Conservation (phyloP, 2,329 filamentous ascomycete genomes). For the Calonectria hawksworthii region DNA sequence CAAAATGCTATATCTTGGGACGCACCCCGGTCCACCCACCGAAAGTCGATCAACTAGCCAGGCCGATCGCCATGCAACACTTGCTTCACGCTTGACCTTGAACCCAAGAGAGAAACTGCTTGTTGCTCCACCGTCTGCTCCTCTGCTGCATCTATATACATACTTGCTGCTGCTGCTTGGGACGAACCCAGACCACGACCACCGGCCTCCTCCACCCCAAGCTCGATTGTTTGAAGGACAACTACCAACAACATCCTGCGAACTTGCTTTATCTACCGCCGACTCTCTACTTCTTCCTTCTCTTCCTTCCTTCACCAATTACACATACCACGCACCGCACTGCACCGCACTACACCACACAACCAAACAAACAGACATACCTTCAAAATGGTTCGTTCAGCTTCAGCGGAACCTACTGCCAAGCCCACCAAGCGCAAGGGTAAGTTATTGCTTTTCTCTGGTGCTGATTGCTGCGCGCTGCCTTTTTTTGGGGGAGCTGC, state of each 20-base stretch:
- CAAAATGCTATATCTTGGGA: conserved; percentile 33
- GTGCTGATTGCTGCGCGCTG: conserved; percentile 8
- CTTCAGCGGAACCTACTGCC: conserved; percentile 58
- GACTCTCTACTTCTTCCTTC: background rate
- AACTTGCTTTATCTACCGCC: background rate
- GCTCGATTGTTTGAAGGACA: conserved; percentile 2
- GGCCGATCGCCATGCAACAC: conserved; percentile 48
- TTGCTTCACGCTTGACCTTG: conserved; percentile 37
- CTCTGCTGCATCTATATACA: conserved; percentile 40
- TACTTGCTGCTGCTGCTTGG: conserved; percentile 32
- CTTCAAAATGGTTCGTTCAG: conserved; percentile 56
- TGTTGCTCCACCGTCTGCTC: conserved; percentile 36
- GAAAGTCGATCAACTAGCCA: conserved; percentile 43
- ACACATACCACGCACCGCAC: background rate
- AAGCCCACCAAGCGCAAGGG: conserved; percentile 63
- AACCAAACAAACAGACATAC: conserved; percentile 22
- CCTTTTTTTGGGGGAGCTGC: background rate
- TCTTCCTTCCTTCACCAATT: background rate
- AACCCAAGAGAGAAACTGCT: conserved; percentile 24
- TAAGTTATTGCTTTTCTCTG: conserved; percentile 44
- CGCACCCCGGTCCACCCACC: conserved; percentile 31
- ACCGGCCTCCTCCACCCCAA: conserved; percentile 7
- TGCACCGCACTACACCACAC: conserved; percentile 3
- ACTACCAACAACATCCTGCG: background rate
- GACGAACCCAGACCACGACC: conserved; percentile 16